These are phyloP conservation scores for Eutypa lata DNA, from an alignment of 2,329 filamentous ascomycete genomes.

Conservation along the genomic window DNA sequence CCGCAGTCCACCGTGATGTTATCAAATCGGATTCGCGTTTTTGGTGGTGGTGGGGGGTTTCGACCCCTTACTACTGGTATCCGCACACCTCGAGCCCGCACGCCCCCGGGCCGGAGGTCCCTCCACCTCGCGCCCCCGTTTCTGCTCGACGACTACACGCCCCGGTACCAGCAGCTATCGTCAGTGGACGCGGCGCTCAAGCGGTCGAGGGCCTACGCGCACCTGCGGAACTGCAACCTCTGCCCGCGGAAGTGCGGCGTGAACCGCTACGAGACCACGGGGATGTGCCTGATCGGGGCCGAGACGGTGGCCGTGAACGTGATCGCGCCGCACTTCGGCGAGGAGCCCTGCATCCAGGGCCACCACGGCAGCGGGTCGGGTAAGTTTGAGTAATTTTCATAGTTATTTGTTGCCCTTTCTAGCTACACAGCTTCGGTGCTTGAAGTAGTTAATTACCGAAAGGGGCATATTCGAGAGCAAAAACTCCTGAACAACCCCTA, in stretches of 20 bases:
- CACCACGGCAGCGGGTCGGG: conserved; percentile 74
- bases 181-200: conserved; percentile 70
- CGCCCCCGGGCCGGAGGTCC: conserved; percentile 5
- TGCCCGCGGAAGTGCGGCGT: conserved; percentile 76
- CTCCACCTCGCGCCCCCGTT: conserved; percentile 62
- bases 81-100: conserved; percentile 1
- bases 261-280: conserved; percentile 76
- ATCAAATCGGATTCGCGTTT: conserved; percentile 15
- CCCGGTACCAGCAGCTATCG: conserved; percentile 67
- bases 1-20: conserved; percentile 14
- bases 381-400: too few species aligned
- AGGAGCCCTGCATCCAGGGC: conserved; percentile 78
- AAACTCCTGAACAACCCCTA: too few species aligned
- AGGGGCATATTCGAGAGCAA: too few species aligned
- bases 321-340: conserved; percentile 4
- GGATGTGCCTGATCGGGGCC: conserved; percentile 73
- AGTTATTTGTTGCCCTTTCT: too few species aligned
- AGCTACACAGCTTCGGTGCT: too few species aligned
- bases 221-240: conserved; percentile 76
- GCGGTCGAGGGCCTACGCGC: conserved; percentile 68
- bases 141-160: conserved; percentile 71
- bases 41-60: not conserved
- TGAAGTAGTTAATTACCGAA: too few species aligned
- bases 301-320: conserved; percentile 47
- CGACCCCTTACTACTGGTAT: not conserved